Evolutionary conservation across 192 early-diverging fungal genomes (phyloP).

Genomic region (Blastocladiella britannica): DNA sequence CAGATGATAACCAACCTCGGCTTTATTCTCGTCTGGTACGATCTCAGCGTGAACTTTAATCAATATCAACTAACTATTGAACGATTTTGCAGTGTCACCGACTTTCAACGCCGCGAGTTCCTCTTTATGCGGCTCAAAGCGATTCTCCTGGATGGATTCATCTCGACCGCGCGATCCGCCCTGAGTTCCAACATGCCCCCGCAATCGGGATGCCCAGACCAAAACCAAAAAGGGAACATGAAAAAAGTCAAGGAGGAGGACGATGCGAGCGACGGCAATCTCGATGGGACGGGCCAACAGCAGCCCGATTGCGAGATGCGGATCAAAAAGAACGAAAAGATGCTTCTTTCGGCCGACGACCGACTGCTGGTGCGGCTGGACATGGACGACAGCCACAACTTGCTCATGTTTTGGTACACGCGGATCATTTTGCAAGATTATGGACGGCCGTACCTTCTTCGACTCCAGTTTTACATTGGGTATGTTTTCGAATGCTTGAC

Average conservation of each 20-base stretch:
- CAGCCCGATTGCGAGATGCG: no score
- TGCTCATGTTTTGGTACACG: neutral
- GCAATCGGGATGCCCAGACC: no score
- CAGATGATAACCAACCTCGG: neutral
- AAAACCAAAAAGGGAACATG: no score
- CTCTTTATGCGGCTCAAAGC: neutral
- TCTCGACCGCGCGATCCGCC: no score
- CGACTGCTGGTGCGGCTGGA: neutral
- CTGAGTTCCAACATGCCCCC: no score
- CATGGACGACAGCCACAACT: neutral
- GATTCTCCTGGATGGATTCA: neutral
- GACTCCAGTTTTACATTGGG: neutral
- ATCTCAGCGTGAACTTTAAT: neutral
- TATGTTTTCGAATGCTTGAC: neutral
- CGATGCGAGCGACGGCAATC: no score
- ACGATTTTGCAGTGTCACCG: neutral
- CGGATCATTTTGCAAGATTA: neutral
- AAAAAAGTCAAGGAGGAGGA: no score
- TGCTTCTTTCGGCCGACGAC: no score
- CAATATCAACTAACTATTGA: neutral
- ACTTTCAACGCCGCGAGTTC: neutral
- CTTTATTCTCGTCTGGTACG: neutral
- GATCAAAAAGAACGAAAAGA: no score
- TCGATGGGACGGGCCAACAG: no score
- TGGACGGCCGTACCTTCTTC: neutral